Base-by-base conservation (phyloP, 2,329 filamentous ascomycete species). In the Ophiostoma sp. region DNA sequence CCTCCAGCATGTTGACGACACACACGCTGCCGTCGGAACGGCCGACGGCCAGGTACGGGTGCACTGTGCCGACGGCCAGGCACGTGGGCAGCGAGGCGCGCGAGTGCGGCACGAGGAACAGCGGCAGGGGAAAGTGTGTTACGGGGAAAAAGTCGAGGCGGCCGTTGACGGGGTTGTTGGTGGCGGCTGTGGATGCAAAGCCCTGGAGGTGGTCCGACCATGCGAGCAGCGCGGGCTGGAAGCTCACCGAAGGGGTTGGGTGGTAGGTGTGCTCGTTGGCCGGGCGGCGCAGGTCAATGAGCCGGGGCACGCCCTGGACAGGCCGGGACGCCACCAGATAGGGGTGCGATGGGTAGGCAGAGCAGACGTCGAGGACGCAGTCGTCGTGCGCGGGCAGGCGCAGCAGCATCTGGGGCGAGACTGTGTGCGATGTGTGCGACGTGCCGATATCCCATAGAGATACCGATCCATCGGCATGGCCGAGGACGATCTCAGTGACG, bases 121-220 rank as follows among this genome's bases (percentile, higher is more conserved):
- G 83, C 17, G 82, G 81, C 69, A 85, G 79, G 20, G 84, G 83
- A 68, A 84, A 87, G 72, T 83, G 83, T 5, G 83, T 81, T 67
- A 83, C 78, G 75, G 86, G 83, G 72, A 85, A 78, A 74, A 86
- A 87, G 13, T 82, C 83, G 33, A 87, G 76, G 39, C 82, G 82
- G 1, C 83, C 83, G 74, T 84, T 86, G 23, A 83, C 79, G 20
- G 85, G 82, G 71, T 83, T 84, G 2, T 83, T 82, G 0, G 83
- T 84, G 2, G 86, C 84, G 74, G 83, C 83, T 31, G 83, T 77
- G 39, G 82, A 81, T 71, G 84, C 81, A 77, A 84, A 88, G 6
- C 85, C 85, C 69, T 85, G 80, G 64, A 88, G 77, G 72, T 85
- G 82, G 72, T 87, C 84, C 76, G 80, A 83, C 81, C 85, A 88